phyloP scores from a whole-genome alignment of 1,284 basidiomycete species.

The Marasmius fiardii region DNA sequence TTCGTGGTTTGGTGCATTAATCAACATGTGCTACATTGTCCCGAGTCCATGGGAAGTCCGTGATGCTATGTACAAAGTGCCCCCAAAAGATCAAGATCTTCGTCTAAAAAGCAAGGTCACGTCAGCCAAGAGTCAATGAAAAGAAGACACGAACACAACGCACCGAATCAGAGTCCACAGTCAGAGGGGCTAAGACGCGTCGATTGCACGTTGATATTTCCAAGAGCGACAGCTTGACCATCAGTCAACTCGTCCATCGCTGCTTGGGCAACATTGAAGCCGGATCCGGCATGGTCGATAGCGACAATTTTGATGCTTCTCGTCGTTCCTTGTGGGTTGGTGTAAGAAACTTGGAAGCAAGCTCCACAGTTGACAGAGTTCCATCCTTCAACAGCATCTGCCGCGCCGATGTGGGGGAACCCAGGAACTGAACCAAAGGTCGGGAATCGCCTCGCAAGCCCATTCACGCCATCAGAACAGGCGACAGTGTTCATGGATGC shows the following conservation, averaged over 20 bases:
- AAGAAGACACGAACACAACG: background rate
- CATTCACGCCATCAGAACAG: slow-evolving; percentile 46
- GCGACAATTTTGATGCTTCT: slow-evolving; percentile 37
- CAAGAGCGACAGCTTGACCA: slow-evolving; percentile 25
- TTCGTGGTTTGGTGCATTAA: too few species aligned
- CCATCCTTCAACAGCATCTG: slow-evolving; percentile 35
- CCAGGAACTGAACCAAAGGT: slow-evolving; percentile 45
- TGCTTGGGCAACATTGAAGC: slow-evolving; percentile 33
- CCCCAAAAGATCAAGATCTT: too few species aligned
- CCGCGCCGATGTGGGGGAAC: slow-evolving; percentile 50
- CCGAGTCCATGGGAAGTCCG: too few species aligned
- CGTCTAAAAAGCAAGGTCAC: too few species aligned
- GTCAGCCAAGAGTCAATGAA: too few species aligned
- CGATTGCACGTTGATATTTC: slow-evolving; percentile 27
- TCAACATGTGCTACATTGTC: too few species aligned
- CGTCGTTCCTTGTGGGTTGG: slow-evolving; percentile 20
- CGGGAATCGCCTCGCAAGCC: slow-evolving; percentile 34
- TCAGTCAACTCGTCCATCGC: slow-evolving; percentile 35
- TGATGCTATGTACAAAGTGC: too few species aligned
- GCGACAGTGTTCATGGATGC: slow-evolving; percentile 34
- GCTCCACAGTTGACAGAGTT: slow-evolving; percentile 42
- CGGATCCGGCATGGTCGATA: slow-evolving; percentile 37
- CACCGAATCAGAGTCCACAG: slow-evolving; percentile 25
- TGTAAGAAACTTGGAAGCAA: slow-evolving; percentile 42
- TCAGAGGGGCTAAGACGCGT: slow-evolving; percentile 23